Percentiles rank a stretch among this genome's conserved stretches.
Conservation (phyloP, 768 basidiomycete genomes). For the Macrolepiota albuminosa region DNA sequence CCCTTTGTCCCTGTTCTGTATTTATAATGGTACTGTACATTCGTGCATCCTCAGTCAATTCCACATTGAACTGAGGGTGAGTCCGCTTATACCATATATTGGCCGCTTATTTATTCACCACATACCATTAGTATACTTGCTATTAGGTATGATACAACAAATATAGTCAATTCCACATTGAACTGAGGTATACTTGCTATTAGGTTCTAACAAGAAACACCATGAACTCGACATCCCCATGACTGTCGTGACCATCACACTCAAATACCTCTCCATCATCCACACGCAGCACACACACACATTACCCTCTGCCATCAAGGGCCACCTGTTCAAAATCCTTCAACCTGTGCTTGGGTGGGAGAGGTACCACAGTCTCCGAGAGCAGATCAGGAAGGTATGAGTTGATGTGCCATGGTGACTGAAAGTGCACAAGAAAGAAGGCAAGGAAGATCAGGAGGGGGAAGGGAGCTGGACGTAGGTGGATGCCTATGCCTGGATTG, state of each 20-base stretch:
- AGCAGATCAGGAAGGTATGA: background rate
- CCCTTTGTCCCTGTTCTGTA: too few species aligned
- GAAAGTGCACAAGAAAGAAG: background rate
- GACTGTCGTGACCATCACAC: background rate
- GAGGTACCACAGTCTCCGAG: background rate
- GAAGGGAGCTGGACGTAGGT: background rate
- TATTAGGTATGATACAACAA: too few species aligned
- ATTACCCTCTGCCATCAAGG: slow-evolving; percentile 69
- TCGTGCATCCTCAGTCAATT: too few species aligned
- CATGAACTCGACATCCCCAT: background rate
- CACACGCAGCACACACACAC: slow-evolving; percentile 58
- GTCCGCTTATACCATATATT: too few species aligned
- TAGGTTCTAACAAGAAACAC: too few species aligned
- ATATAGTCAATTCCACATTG: too few species aligned
- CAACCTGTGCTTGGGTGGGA: slow-evolving; percentile 67
- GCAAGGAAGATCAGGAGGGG: background rate
- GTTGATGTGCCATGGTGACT: background rate
- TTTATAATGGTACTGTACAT: too few species aligned
- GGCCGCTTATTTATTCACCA: too few species aligned
- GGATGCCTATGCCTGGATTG: background rate
- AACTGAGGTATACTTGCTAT: too few species aligned
- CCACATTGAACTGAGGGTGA: too few species aligned
- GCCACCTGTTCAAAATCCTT: slow-evolving; percentile 91
- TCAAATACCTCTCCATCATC: slow-evolving; percentile 57
- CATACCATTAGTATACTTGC: too few species aligned